These are phyloP conservation scores for Colletotrichum paranaense DNA, from an alignment of 2,329 filamentous ascomycete species.

Conservation along the genomic window DNA sequence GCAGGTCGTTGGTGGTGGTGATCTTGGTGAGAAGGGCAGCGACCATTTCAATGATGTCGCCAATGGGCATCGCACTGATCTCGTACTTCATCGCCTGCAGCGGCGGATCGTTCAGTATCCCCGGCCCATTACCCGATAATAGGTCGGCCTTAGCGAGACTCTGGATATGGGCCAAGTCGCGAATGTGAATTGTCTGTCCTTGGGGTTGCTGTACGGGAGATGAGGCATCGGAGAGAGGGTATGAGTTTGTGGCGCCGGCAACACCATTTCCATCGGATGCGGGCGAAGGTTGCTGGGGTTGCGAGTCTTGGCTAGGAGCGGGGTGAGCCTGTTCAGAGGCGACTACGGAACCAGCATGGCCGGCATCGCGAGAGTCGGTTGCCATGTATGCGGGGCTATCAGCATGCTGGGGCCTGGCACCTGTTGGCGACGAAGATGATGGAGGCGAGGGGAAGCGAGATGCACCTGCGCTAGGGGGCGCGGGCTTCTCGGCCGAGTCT, in stretches of 20 bases:
- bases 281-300: conserved; percentile 48
- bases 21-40: conserved; percentile 96
- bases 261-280: conserved; percentile 46
- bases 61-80: conserved; percentile 96
- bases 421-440: conserved; percentile 61
- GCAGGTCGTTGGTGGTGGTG: conserved; percentile 93
- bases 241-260: conserved; percentile 37
- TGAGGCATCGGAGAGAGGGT: conserved; percentile 41
- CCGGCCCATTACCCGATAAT: conserved; percentile 62
- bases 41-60: conserved; percentile 99
- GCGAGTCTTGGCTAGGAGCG: conserved; percentile 38
- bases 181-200: conserved; percentile 75
- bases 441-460: conserved; percentile 66
- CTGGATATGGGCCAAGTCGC: conserved; percentile 91
- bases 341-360: conserved; percentile 15
- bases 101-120: conserved; percentile 62
- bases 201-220: conserved; percentile 43
- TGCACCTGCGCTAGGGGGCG: conserved; percentile 51
- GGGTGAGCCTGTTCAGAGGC: conserved; percentile 29
- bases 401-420: conserved; percentile 53
- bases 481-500: conserved; percentile 35
- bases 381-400: conserved; percentile 60
- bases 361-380: conserved; percentile 45
- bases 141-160: conserved; percentile 85
- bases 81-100: conserved; percentile 79